Conservation (phyloP, 2,329 filamentous ascomycete species). For the Sporothrix humicola region DNA sequence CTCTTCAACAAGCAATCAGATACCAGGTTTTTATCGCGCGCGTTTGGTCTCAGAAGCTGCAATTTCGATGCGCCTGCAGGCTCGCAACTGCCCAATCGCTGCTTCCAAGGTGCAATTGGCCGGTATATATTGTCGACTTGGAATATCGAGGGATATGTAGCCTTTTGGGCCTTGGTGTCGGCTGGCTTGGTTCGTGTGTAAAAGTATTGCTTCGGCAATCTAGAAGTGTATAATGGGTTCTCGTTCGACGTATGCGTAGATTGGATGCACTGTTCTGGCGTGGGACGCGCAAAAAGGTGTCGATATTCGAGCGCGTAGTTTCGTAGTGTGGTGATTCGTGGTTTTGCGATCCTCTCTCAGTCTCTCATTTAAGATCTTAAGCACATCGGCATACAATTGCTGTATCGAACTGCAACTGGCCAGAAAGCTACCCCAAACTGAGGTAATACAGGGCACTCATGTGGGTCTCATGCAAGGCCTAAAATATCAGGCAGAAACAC, state of each 20-base stretch:
- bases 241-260: neutral
- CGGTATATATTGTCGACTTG: neutral
- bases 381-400: neutral
- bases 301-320: slow-evolving; percentile 1
- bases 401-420: neutral
- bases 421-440: slow-evolving; percentile 5
- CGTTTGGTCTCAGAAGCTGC: neutral
- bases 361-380: neutral
- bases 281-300: slow-evolving; percentile 10
- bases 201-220: neutral
- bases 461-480: neutral
- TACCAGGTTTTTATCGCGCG: too few species aligned
- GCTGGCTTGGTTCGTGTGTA: neutral
- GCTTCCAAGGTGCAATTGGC: neutral
- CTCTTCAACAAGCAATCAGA: neutral
- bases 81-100: neutral
- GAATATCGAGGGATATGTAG: neutral
- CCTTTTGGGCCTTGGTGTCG: neutral
- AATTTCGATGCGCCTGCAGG: neutral
- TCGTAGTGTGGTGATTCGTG: slow-evolving; percentile 16
- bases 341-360: neutral
- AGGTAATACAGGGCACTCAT: neutral
- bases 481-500: neutral
- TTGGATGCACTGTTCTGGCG: neutral
- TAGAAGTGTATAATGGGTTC: neutral